These are phyloP conservation scores for Lasiodiplodia gonubiensis DNA, from an alignment of 2,329 filamentous ascomycete genomes.

Conservation along the genomic window DNA sequence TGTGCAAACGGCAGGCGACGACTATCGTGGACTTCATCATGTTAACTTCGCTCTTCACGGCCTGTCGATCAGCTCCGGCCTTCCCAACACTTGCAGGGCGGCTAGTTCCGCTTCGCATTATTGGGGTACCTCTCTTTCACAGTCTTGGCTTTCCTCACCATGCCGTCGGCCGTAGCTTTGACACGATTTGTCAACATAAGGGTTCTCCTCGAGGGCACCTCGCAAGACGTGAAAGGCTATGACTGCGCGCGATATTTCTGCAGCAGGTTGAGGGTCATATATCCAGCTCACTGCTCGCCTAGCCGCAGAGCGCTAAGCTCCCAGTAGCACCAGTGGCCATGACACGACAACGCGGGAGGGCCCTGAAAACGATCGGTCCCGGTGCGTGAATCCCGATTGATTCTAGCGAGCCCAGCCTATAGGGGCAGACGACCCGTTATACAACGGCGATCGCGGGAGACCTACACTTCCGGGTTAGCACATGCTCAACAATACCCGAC, in stretches of 20 bases:
- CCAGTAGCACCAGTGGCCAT: constrained; percentile 2
- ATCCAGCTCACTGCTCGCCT: background rate
- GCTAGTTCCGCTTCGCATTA: background rate
- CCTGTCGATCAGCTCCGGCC: background rate
- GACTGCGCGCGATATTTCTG: background rate
- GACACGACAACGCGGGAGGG: constrained; percentile 8
- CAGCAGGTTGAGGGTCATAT: background rate
- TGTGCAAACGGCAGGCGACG: background rate
- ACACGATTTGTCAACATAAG: background rate
- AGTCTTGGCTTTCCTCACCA: background rate
- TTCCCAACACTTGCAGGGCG: background rate
- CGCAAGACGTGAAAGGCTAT: background rate
- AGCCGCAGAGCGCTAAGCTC: background rate
- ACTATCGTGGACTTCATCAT: background rate
- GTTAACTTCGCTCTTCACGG: background rate
- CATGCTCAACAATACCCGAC: constrained; percentile 12
- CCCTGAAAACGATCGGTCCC: constrained; percentile 13
- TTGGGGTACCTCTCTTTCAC: background rate
- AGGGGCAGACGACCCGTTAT: constrained; percentile 3
- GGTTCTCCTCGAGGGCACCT: background rate
- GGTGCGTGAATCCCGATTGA: constrained; percentile 1
- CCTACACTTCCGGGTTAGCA: constrained; percentile 16
- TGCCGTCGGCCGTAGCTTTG: background rate
- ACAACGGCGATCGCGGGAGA: constrained; percentile 16
- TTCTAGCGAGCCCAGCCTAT: constrained; percentile 19